phyloP scores from a whole-genome alignment of 192 early-diverging fungal genomes.

The Coemansia sp. region DNA sequence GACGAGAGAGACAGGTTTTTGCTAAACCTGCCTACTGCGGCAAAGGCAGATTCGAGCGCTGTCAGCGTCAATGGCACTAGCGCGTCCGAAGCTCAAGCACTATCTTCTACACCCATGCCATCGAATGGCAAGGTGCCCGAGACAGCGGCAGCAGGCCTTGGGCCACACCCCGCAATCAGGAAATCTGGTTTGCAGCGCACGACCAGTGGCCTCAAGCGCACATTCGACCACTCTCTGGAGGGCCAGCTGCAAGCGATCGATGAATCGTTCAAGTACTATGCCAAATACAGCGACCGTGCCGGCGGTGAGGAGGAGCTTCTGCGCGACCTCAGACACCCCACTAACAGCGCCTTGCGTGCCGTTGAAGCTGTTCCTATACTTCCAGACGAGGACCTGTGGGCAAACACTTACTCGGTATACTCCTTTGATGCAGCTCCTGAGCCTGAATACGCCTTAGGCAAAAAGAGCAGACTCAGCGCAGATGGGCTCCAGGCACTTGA shows the following conservation, averaged over 20 bases:
- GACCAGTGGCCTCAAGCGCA: conserved; percentile 12
- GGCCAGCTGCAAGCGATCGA: conserved; percentile 50
- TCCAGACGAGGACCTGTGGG: conserved; percentile 38
- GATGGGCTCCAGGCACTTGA: conserved; percentile 15
- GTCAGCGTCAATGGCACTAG: not conserved
- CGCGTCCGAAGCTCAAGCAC: conserved; percentile 2
- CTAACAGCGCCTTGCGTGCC: conserved; percentile 36
- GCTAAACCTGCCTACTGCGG: conserved; percentile 31
- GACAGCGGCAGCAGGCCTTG: not conserved
- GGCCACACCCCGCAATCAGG: not conserved
- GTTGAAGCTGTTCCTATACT: conserved; percentile 39
- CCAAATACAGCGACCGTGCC: conserved; percentile 13
- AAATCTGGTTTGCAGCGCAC: conserved; percentile 8
- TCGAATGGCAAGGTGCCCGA: not conserved
- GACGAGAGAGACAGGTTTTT: conserved; percentile 47
- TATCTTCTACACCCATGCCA: not conserved
- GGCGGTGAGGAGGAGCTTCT: conserved; percentile 31
- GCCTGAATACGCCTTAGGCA: conserved; percentile 18
- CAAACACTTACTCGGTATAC: conserved; percentile 39
- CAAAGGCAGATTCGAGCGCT: not conserved
- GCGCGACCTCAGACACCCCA: conserved; percentile 38
- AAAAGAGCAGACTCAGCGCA: not conserved
- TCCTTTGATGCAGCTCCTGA: conserved; percentile 40
- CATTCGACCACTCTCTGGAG: conserved; percentile 40
- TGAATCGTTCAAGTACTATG: conserved; percentile 36